Base-by-base conservation (phyloP, 2,329 filamentous ascomycete genomes). In the Chaetomiaceae sp. region DNA sequence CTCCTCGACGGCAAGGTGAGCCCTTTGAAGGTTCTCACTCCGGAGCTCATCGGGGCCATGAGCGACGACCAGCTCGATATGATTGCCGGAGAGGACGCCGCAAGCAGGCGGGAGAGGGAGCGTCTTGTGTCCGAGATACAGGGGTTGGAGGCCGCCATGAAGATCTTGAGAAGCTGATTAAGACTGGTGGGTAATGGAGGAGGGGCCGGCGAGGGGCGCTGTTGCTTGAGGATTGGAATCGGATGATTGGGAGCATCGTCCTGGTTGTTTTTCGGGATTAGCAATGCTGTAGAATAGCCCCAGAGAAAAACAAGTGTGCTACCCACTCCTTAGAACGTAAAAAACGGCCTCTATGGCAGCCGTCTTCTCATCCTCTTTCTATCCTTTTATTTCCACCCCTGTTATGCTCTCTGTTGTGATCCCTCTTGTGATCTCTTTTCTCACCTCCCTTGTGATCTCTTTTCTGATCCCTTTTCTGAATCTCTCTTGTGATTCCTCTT, bases 1-100 rank as follows among this genome's bases (percentile, higher is more conserved):
- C 71, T 88, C 0, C 66, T 87, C 0, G 68, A 67, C 1, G 75
- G 77, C 0, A 62, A 72, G 0, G 58, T 71, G 0, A 78, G 78
- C 6, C 52, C 52, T 3, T 11, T 54, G n/a, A 9, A 51, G 17
- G 9, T 51, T 9, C 17, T 47, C 12, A 50, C 6, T 2, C 42
- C 46, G 2, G 40, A 15, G 42, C 27, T 42, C 17, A 36, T 54
- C 29, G 19, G 22, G 1, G 4, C 6, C 27, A 6, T 54, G 34
- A 51, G 22, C 22, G 52, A 54, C 22, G 20, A 14, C 6, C 25
- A 54, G 22, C 27, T 54, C 4, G 47, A 47, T 2, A n/a, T 12
- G 9, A 79, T 88, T 56, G 82, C 82, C 0, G 81, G 79, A 0
- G 84, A 88, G 62, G 78, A 82, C 20, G 63, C 65, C 0, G 61